Evolutionary conservation across 2,329 filamentous ascomycete species (phyloP).

Genomic region (Diaporthe humulicola): DNA sequence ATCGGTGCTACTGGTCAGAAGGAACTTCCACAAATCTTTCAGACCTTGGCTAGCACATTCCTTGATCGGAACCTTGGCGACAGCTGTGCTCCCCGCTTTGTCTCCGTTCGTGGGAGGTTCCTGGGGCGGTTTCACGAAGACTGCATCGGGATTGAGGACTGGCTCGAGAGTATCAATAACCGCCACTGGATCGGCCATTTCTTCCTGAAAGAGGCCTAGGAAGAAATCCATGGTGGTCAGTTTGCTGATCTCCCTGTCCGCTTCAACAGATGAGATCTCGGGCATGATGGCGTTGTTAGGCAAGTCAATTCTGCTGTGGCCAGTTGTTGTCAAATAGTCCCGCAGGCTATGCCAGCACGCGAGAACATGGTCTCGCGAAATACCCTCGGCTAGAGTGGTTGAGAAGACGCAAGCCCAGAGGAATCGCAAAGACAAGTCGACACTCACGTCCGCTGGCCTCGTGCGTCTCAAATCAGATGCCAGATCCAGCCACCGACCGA

Average conservation of each 20-base stretch:
- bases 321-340: constrained; percentile 60
- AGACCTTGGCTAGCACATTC: constrained; percentile 70
- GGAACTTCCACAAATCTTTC: constrained; percentile 86
- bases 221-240: constrained; percentile 98
- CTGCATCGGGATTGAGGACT: constrained; percentile 81
- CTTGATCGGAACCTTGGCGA: constrained; percentile 55
- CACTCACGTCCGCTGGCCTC: constrained; percentile 50
- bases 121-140: constrained; percentile 53
- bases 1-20: constrained; percentile 84
- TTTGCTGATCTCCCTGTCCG: constrained; percentile 91
- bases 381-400: constrained; percentile 65
- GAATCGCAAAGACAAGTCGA: constrained; percentile 64
- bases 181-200: constrained; percentile 82
- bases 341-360: constrained; percentile 71
- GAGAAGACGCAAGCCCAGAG: constrained; percentile 69
- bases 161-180: constrained; percentile 95
- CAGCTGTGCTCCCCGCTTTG: constrained; percentile 37
- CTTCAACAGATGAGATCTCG: constrained; percentile 84
- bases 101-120: constrained; percentile 40
- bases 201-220: constrained; percentile 86
- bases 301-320: constrained; percentile 67
- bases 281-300: constrained; percentile 92
- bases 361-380: constrained; percentile 68
- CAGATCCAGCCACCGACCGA: constrained; percentile 66
- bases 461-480: constrained; percentile 60